phyloP scores from a whole-genome alignment of 192 early-diverging fungal genomes.

The Coemansia sp. region DNA sequence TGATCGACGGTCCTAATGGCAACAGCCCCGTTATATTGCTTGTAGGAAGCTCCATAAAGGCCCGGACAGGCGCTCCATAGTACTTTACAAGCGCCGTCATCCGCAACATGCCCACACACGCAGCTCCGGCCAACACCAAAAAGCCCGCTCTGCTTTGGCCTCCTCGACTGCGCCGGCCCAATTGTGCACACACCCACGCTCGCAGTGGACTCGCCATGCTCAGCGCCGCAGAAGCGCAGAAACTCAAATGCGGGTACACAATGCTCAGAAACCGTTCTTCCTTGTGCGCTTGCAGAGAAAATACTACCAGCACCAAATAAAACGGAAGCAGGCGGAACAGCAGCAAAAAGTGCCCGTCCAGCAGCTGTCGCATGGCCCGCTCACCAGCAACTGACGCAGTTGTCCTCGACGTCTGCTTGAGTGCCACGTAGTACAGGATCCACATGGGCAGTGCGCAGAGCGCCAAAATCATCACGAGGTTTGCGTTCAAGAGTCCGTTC shows the following conservation, averaged over 20 bases:
- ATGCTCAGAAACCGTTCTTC: conserved; percentile 95
- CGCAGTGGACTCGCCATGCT: conserved; percentile 55
- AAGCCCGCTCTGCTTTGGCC: conserved; percentile 16
- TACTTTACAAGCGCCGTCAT: conserved; percentile 65
- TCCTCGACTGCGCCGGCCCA: not conserved
- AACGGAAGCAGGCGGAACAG: conserved; percentile 66
- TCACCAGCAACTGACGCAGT: not conserved
- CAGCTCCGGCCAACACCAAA: conserved; percentile 48
- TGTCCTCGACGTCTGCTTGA: not conserved
- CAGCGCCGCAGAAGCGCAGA: conserved; percentile 71
- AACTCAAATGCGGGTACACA: conserved; percentile 83
- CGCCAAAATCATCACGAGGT: conserved; percentile 75
- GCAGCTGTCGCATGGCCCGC: not conserved
- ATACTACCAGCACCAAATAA: conserved; percentile 73
- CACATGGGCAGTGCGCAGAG: conserved; percentile 62
- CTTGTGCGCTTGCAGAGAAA: conserved; percentile 92
- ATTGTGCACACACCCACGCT: conserved; percentile 7
- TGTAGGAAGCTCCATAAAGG: conserved; percentile 54
- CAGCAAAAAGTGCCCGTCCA: conserved; percentile 35
- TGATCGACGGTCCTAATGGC: conserved; percentile 26
- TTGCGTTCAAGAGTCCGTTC: conserved; percentile 91
- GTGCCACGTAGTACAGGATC: conserved; percentile 26
- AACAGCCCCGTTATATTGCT: conserved; percentile 5
- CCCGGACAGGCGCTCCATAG: conserved; percentile 73
- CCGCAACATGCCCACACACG: conserved; percentile 65